These are phyloP conservation scores for Colletotrichum sp. DNA, from an alignment of 2,329 filamentous ascomycete genomes.

Conservation along the genomic window DNA sequence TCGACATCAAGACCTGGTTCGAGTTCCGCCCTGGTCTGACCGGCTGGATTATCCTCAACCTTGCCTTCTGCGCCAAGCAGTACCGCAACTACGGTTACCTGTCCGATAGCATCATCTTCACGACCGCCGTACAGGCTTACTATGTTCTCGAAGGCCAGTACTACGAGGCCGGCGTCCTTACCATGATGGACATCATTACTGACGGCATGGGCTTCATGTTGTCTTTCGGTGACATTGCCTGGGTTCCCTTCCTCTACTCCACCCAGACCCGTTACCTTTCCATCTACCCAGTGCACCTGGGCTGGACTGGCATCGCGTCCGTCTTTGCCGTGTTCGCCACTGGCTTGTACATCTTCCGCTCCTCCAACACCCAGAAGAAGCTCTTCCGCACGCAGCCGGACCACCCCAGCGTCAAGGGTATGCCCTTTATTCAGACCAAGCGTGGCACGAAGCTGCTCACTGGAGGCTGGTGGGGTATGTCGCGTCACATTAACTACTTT, in stretches of 20 bases:
- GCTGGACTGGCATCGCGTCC: constrained; percentile 55
- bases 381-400: constrained; percentile 73
- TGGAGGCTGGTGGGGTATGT: constrained; percentile 76
- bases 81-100: constrained; percentile 72
- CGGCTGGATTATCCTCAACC: constrained; percentile 72
- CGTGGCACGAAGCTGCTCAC: constrained; percentile 69
- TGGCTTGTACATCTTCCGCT: constrained; percentile 76
- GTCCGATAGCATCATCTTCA: constrained; percentile 71
- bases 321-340: constrained; percentile 62
- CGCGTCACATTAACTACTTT: constrained; percentile 77
- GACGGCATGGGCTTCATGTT: constrained; percentile 82
- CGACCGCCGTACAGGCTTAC: constrained; percentile 67
- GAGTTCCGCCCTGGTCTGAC: constrained; percentile 75
- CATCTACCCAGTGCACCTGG: constrained; percentile 70
- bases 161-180: constrained; percentile 74
- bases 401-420: constrained; percentile 67
- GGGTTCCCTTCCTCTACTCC: constrained; percentile 76
- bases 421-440: constrained; percentile 72
- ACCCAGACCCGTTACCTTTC: constrained; percentile 72
- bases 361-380: constrained; percentile 77
- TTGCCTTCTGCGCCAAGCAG: constrained; percentile 72
- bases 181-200: constrained; percentile 75
- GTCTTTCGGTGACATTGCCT: constrained; percentile 73
- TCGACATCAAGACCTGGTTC: constrained; percentile 75
- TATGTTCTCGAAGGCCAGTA: constrained; percentile 73